These are phyloP conservation scores for Heterobasidion irregulare DNA, from an alignment of 1,284 basidiomycete species.

Conservation along the genomic window DNA sequence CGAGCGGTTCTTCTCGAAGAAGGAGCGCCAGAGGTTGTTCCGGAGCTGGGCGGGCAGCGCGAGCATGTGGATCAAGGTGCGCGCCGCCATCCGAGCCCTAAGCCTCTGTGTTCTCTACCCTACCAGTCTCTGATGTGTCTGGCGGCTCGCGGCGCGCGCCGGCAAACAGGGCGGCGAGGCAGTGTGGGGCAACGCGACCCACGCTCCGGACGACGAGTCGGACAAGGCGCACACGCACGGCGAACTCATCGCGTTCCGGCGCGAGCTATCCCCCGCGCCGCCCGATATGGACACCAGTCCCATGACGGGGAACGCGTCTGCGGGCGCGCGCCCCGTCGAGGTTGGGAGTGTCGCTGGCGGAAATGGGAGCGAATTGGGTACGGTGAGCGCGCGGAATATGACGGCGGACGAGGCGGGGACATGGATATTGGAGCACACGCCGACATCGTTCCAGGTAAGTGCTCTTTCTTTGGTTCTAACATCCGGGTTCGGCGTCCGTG, in stretches of 20 bases:
- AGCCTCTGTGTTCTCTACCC: not conserved
- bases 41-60: constrained; percentile 93
- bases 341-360: not conserved
- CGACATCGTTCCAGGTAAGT: constrained; percentile 70
- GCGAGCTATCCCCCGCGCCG: constrained; percentile 13
- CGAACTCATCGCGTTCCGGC: constrained; percentile 76
- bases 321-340: not conserved
- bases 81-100: constrained; percentile 1
- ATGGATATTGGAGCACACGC: constrained; percentile 85
- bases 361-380: constrained; percentile 3
- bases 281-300: constrained; percentile 20
- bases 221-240: constrained; percentile 68
- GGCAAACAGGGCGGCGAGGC: constrained; percentile 69
- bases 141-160: not conserved
- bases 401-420: constrained; percentile 69
- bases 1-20: constrained; percentile 84
- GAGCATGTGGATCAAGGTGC: constrained; percentile 87
- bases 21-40: constrained; percentile 88
- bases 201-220: constrained; percentile 73
- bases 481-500: not conserved
- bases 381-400: constrained; percentile 49
- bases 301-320: constrained; percentile 1
- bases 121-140: too few species aligned
- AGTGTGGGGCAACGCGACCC: constrained; percentile 79
- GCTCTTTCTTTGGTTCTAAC: not conserved